Conservation (phyloP, 306 rosid genomes). For the Lupinus albus region DNA sequence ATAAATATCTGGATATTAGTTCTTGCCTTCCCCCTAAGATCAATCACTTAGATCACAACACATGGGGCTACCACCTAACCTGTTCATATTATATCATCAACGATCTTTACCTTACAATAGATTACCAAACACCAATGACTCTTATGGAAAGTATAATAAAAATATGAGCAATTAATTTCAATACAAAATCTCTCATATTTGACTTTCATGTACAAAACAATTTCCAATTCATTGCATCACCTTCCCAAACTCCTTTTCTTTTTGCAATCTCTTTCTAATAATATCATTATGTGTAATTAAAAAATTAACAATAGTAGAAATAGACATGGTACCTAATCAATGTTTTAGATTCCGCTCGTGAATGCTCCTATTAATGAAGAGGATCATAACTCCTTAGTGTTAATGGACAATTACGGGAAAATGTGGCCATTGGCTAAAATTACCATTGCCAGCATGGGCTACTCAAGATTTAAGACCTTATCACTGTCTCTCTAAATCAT, state of each 20-base stretch:
- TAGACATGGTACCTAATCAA: neutral
- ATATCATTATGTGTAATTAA: neutral
- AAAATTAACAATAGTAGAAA: neutral
- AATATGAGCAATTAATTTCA: slow-evolving; percentile 16
- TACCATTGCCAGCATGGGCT: no score
- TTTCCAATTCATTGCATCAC: neutral
- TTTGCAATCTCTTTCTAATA: neutral
- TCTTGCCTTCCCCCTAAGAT: slow-evolving; percentile 10
- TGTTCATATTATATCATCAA: slow-evolving; percentile 29
- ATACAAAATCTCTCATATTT: slow-evolving; percentile 17
- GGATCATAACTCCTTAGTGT: no score
- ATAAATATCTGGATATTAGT: slow-evolving; percentile 39
- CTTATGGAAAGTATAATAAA: slow-evolving; percentile 2
- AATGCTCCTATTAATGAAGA: no score
- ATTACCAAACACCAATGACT: slow-evolving; percentile 43
- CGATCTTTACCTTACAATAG: slow-evolving; percentile 14
- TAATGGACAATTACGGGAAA: no score
- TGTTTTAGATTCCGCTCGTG: no score
- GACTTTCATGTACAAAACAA: neutral
- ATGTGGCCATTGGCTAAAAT: no score
- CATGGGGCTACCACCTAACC: slow-evolving; percentile 45
- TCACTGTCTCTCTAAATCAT: slow-evolving; percentile 64
- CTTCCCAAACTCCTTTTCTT: neutral
- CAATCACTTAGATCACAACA: slow-evolving; percentile 18
- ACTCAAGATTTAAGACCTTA: neutral